Conservation (phyloP, 2,329 filamentous ascomycete genomes). For the Colletotrichum tabaci region DNA sequence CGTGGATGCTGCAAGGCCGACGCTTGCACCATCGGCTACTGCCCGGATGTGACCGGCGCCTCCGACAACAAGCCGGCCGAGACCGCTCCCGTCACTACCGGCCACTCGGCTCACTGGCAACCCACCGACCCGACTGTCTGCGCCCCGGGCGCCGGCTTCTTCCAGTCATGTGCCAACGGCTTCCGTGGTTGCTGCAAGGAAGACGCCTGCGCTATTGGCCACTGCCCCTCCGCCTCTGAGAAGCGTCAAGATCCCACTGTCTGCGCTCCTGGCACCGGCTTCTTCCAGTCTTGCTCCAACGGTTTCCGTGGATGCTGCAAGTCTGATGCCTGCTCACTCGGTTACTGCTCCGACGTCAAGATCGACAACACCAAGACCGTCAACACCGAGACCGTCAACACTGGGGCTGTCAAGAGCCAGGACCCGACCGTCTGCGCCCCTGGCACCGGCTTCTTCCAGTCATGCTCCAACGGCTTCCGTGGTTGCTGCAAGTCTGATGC, state of each 20-base stretch:
- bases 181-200: slow-evolving; percentile 33
- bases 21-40: slow-evolving; percentile 35
- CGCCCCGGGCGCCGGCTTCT: slow-evolving; percentile 35
- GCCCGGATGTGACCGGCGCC: slow-evolving; percentile 33
- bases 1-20: slow-evolving; percentile 33
- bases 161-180: slow-evolving; percentile 35
- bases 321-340: slow-evolving; percentile 22
- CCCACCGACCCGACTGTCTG: slow-evolving; percentile 2
- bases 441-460: slow-evolving; percentile 34
- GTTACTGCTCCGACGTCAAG: slow-evolving; percentile 5
- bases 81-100: neutral
- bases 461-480: slow-evolving; percentile 32
- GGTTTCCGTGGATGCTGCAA: slow-evolving; percentile 41
- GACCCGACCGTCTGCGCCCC: slow-evolving; percentile 30
- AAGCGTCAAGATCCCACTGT: slow-evolving; percentile 15
- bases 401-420: neutral
- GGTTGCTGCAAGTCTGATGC: slow-evolving; percentile 38
- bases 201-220: slow-evolving; percentile 23
- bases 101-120: no score
- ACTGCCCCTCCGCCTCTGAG: slow-evolving; percentile 1
- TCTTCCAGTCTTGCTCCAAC: slow-evolving; percentile 39
- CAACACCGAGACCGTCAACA: neutral
- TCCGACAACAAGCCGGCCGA: slow-evolving; percentile 15
- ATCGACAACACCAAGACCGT: no score
- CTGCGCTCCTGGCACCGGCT: slow-evolving; percentile 25